Evolutionary conservation across 2,329 filamentous ascomycete genomes (phyloP), one percentile per base, ranked within the genome.

Genomic region (Verticillium albo-atrum): DNA sequence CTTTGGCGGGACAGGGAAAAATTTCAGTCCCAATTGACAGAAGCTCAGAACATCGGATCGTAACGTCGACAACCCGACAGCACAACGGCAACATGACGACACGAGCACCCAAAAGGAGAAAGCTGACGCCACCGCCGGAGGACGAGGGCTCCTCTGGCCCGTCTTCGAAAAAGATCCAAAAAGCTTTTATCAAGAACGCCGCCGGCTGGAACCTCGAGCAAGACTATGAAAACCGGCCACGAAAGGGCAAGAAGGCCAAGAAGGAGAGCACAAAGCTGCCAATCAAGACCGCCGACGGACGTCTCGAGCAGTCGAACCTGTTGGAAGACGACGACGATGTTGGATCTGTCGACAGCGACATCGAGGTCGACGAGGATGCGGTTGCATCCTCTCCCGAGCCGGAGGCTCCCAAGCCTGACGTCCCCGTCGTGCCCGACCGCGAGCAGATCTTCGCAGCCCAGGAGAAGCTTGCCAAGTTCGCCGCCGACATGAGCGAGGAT

Each of bases 151-250:
- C 69, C 14, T 60, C 67, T 57, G 58, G 56, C 53, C 61, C 57
- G 54, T 67, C 68, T 6, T 72, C 70, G 3, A 73, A 69, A 61
- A 79, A 75, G 58, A 73, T 79, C n/a, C 81, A 85, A 60, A 84
- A 84, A 65, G 82, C 84, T 58, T 92, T 93, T 72, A 84, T 91
- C 76, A 85, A 85, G 68, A 88, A 85, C 68, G 91, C 90, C 6
- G 82, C 90, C 61, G 88, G 87, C 74, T 98, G 94, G 92, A 87
- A 97, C 69, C 82, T 97, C 55, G 95, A 97, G 77, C 90, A 96
- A 71, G 89, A 91, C 73, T 98, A 97, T 79, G 92, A 96, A 74
- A 84, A 84, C 62, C 86, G 87, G 66, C 87, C 90, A 54, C 84
- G 91, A 67, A 95, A 95, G 72, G 76, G 82, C 35, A 88, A 89